These are phyloP conservation scores for Singerocomus inundabilis DNA, from an alignment of 1,284 basidiomycete genomes.

Conservation along the genomic window DNA sequence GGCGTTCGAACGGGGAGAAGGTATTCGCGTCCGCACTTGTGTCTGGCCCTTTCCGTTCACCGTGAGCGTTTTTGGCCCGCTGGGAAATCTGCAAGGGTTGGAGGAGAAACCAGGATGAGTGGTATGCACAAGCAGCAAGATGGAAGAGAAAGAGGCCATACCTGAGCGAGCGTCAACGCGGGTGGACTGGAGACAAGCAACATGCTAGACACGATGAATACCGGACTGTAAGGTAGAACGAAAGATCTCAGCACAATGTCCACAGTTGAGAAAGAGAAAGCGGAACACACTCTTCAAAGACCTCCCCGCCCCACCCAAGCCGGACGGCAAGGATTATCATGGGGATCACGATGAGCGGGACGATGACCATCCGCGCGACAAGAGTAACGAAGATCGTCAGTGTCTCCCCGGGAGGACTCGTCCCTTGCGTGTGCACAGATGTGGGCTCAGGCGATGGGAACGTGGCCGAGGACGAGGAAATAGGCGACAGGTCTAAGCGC, in stretches of 20 bases:
- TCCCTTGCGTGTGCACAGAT: background rate
- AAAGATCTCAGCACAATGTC: slow-evolving; percentile 5
- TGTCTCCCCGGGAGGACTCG: slow-evolving; percentile 62
- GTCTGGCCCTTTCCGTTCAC: no score
- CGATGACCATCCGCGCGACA: slow-evolving; percentile 80
- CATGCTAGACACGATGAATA: slow-evolving; percentile 80
- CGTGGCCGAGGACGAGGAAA: background rate
- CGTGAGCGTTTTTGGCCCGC: background rate
- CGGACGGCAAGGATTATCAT: slow-evolving; percentile 62
- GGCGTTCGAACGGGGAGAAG: slow-evolving; percentile 65
- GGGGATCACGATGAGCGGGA: slow-evolving; percentile 77
- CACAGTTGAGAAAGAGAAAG: slow-evolving; percentile 1
- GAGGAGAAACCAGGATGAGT: no score
- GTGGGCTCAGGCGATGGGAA: background rate
- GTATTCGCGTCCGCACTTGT: background rate
- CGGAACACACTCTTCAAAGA: slow-evolving; percentile 72
- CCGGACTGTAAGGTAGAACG: slow-evolving; percentile 52
- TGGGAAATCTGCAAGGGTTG: slow-evolving; percentile 25
- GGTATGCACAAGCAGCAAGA: no score
- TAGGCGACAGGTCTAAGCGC: background rate
- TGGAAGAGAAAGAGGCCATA: slow-evolving; percentile 27
- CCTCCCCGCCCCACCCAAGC: slow-evolving; percentile 36
- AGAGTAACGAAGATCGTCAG: slow-evolving; percentile 81
- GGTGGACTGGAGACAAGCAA: slow-evolving; percentile 78
- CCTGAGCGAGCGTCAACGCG: slow-evolving; percentile 79